Evolutionary conservation across 2,329 filamentous ascomycete genomes (phyloP).

Genomic region (Scorias spongiosa): DNA sequence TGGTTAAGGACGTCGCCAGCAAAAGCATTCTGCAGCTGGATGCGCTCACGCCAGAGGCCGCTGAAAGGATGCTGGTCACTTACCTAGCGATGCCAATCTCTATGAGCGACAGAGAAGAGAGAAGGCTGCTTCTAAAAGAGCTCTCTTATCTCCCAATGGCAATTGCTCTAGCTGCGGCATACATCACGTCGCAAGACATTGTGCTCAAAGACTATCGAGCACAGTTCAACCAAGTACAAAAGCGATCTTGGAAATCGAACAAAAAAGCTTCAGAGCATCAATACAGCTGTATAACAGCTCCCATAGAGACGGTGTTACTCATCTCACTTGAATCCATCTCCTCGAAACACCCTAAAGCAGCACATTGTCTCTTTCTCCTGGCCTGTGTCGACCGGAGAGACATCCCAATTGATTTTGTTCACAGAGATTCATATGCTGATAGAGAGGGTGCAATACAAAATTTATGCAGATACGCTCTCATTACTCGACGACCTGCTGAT

Average conservation of each 20-base stretch:
- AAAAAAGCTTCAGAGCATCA: neutral
- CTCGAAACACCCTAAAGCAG: neutral
- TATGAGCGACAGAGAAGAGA: neutral
- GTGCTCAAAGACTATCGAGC: neutral
- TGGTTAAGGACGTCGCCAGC: slow-evolving; percentile 1
- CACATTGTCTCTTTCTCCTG: neutral
- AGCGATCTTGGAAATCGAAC: neutral
- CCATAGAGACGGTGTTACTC: neutral
- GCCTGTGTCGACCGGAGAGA: neutral
- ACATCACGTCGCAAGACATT: neutral
- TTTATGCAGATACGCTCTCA: neutral
- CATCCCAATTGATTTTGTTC: neutral
- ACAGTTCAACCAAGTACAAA: neutral
- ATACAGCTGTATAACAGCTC: neutral
- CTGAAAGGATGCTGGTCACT: neutral
- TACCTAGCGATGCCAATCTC: neutral
- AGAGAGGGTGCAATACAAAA: neutral
- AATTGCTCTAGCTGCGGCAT: neutral
- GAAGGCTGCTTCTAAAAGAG: neutral
- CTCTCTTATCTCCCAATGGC: neutral
- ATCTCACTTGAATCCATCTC: neutral
- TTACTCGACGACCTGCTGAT: neutral
- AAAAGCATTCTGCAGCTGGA: slow-evolving; percentile 7
- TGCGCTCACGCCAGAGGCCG: slow-evolving; percentile 4
- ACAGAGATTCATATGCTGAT: neutral